phyloP scores from a whole-genome alignment of 768 basidiomycete species.

The Mycena chlorophos region DNA sequence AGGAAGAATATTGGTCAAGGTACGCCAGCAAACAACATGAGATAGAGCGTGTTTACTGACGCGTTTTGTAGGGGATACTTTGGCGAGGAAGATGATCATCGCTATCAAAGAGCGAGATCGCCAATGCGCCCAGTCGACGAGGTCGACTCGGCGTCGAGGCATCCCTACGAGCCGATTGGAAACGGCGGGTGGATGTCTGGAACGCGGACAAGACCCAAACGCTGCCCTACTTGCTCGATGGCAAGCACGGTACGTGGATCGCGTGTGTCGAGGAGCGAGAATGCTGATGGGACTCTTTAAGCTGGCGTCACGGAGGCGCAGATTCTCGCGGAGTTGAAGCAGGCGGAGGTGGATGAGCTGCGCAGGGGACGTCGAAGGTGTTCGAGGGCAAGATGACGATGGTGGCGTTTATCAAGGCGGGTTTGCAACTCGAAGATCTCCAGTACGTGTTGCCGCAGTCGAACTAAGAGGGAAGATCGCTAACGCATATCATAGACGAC shows the following conservation, averaged over 20 bases:
- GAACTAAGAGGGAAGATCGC: neutral
- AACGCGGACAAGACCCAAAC: constrained; percentile 17
- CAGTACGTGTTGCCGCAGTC: neutral
- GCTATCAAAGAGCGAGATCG: constrained; percentile 10
- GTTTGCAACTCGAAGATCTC: constrained; percentile 10
- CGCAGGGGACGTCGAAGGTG: neutral
- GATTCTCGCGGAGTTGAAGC: constrained; percentile 7
- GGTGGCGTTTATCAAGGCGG: constrained; percentile 4
- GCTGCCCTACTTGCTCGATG: constrained; percentile 18
- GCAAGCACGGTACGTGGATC: neutral
- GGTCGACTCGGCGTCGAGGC: neutral
- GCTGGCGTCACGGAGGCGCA: constrained; percentile 1
- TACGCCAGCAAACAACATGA: too few species aligned
- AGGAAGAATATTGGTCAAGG: too few species aligned
- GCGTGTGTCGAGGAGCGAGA: neutral
- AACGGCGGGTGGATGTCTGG: constrained; percentile 11
- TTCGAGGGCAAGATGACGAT: neutral
- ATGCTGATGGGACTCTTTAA: neutral
- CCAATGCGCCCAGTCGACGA: constrained; percentile 3
- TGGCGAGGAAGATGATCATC: constrained; percentile 10
- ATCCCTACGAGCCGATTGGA: neutral
- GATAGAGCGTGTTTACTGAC: too few species aligned
- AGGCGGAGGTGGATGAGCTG: neutral
- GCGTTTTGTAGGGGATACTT: constrained; percentile 1
- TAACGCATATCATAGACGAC: neutral